These are phyloP conservation scores for Solanum ossicruentum DNA, from an alignment of 257 asterid genomes.

Conservation along the genomic window DNA sequence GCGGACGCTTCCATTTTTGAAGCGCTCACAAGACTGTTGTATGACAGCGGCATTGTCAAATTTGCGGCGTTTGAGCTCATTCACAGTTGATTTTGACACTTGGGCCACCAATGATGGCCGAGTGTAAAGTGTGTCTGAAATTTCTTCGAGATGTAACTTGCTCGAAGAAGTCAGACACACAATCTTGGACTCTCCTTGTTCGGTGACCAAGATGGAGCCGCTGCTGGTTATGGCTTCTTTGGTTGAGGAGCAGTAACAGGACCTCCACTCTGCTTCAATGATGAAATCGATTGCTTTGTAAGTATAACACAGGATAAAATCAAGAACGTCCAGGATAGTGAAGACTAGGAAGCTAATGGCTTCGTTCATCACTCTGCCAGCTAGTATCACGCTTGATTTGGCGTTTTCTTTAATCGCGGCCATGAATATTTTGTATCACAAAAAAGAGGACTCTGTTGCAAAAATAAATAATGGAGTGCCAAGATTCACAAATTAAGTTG, in stretches of 20 bases:
- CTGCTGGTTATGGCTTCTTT: slow-evolving; percentile 29
- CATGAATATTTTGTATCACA: background rate
- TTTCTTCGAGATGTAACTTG: slow-evolving; percentile 61
- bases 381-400: slow-evolving; percentile 7
- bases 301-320: slow-evolving; percentile 46
- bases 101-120: slow-evolving; percentile 52
- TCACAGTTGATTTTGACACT: slow-evolving; percentile 35
- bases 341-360: slow-evolving; percentile 45
- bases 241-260: slow-evolving; percentile 66
- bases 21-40: background rate
- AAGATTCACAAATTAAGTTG: background rate
- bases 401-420: slow-evolving; percentile 9
- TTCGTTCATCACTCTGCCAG: slow-evolving; percentile 35
- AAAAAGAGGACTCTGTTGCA: background rate
- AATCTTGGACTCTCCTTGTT: slow-evolving; percentile 57
- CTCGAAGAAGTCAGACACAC: slow-evolving; percentile 43
- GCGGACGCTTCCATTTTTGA: slow-evolving; percentile 9
- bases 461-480: background rate
- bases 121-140: slow-evolving; percentile 79
- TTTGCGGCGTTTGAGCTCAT: slow-evolving; percentile 23
- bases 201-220: slow-evolving; percentile 62
- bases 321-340: slow-evolving; percentile 43
- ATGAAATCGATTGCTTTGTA: slow-evolving; percentile 46
- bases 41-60: background rate
- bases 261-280: slow-evolving; percentile 80